Conservation (phyloP, 2,329 filamentous ascomycete genomes). For the Stromatinia cepivora region DNA sequence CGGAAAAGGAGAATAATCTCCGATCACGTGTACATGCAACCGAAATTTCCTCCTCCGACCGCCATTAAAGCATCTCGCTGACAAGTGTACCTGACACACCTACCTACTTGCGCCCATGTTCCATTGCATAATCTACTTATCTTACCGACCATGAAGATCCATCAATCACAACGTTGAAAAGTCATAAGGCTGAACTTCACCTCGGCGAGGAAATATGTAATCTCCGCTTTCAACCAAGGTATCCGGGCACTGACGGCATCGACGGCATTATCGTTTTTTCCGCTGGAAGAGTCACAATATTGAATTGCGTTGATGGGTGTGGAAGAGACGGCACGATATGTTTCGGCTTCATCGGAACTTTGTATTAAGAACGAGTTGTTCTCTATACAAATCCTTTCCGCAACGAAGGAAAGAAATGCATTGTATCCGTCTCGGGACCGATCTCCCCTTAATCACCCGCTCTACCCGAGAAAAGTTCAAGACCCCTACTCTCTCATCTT, state of each 20-base stretch:
- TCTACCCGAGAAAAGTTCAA: background rate
- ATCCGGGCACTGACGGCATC: background rate
- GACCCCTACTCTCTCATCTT: background rate
- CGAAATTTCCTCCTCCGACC: background rate
- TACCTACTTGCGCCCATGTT: background rate
- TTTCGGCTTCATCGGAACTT: background rate
- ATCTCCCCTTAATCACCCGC: background rate
- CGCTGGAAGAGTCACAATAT: background rate
- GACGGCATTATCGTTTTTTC: background rate
- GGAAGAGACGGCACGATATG: background rate
- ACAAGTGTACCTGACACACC: slow-evolving; percentile 17
- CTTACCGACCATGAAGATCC: background rate
- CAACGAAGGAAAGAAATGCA: background rate
- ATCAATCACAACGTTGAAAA: background rate
- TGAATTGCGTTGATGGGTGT: background rate
- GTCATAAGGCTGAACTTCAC: slow-evolving; percentile 4
- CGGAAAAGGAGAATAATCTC: background rate
- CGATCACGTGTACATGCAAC: slow-evolving; percentile 6
- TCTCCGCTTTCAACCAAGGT: background rate
- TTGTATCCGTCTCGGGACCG: background rate
- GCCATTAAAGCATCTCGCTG: slow-evolving; percentile 4
- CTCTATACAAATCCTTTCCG: background rate
- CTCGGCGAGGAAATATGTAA: slow-evolving; percentile 4
- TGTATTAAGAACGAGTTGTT: background rate
- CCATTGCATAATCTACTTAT: slow-evolving; percentile 15